Evolutionary conservation across 495 filamentous ascomycete species (phyloP), one percentile per base, ranked within the genome.

Genomic region (Annulohypoxylon moriforme): DNA sequence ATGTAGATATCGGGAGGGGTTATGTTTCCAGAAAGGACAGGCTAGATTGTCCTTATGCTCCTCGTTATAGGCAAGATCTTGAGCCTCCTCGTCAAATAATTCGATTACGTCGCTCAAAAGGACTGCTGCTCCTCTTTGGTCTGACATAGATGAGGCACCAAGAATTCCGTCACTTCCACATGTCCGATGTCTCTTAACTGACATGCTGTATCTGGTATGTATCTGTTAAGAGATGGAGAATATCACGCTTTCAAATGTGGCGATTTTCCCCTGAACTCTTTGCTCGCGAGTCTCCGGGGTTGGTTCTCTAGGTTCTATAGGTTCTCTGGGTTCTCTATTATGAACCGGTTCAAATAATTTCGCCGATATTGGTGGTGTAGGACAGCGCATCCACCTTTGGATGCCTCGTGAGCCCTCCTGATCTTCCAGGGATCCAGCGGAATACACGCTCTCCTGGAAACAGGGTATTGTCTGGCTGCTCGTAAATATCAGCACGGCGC

Each of bases 371-470:
- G 64, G 64, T 9, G 69, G 69, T 25, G 69, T 72, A 22, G 69
- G 69, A 27, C 69, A 72, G 33, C 64, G 69, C 69, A 72, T 72
- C 64, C 69, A 72, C 59, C 59, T 34, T 25, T 72, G 64, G 27
- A 72, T 68, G 7, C 64, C 69, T 60, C 47, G 53, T 1, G 58
- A 64, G 49, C 64, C 64, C n/a, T 64, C 64, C 53, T 72, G 69
- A 24, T 72, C 64, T 62, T 72, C 68, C 13, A 52, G 57, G 42
- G 59, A 63, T 10, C 44, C 59, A 46, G 52, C 46, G 16, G 69
- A 72, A 63, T 72, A 72, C 46, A 72, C 58, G 60, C 69, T 68
- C 63, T 72, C 69, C 64, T 72, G 59, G 52, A 55, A 68, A 36
- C 34, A 55, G 44, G 69, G 44, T 72, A 53, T 33, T 4, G 58